Conservation (phyloP, 2,329 filamentous ascomycete genomes). For the Geosmithia putterillii region DNA sequence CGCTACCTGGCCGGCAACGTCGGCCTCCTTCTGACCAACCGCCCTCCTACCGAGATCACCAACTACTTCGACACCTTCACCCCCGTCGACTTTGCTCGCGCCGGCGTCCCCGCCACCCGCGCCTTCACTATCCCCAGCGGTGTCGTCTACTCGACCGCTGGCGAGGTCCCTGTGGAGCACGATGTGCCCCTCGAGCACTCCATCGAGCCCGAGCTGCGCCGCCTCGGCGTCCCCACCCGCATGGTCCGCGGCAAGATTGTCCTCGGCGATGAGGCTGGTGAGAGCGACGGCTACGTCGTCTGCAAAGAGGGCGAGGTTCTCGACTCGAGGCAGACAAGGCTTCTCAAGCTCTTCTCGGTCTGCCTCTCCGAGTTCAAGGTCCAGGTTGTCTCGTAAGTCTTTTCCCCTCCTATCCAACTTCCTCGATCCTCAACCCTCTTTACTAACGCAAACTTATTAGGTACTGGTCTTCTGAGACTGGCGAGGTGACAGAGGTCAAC, state of each 20-base stretch:
- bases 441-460: constrained; percentile 9
- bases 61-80: constrained; percentile 61
- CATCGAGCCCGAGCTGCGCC: constrained; percentile 80
- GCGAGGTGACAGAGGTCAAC: constrained; percentile 44
- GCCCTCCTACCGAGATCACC: constrained; percentile 52
- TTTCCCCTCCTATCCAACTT: background rate
- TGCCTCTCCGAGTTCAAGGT: constrained; percentile 86
- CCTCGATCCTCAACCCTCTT: background rate
- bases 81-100: constrained; percentile 82
- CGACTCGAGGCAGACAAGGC: constrained; percentile 82
- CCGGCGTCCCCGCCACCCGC: constrained; percentile 63
- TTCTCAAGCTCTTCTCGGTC: constrained; percentile 89
- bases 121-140: constrained; percentile 73
- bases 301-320: constrained; percentile 77
- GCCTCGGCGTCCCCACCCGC: constrained; percentile 78
- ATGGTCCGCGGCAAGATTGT: constrained; percentile 82
- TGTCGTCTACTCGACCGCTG: constrained; percentile 67
- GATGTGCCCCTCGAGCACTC: constrained; percentile 82
- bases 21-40: constrained; percentile 82
- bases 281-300: constrained; percentile 53
- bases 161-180: constrained; percentile 66
- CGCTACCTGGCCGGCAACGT: constrained; percentile 68
- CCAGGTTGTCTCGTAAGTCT: constrained; percentile 56
- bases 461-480: constrained; percentile 49
- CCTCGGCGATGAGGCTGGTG: constrained; percentile 46